Percentiles rank a stretch among this genome's conserved stretches.
Conservation (phyloP, 2,329 filamentous ascomycete species). For the Microsporum canis region DNA sequence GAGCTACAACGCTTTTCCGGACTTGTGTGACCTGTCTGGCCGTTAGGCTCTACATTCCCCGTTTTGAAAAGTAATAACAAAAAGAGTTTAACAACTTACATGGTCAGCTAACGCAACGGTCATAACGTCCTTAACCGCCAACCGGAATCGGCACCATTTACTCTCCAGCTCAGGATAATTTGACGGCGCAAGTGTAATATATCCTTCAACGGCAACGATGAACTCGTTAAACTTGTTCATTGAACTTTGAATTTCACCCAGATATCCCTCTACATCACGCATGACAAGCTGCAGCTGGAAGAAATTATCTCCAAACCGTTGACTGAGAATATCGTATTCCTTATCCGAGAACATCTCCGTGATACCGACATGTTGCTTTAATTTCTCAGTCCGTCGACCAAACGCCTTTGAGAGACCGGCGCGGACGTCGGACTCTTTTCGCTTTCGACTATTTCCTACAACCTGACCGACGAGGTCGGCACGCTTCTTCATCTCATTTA, state of each 20-base stretch:
- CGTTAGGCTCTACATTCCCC: conserved; percentile 3
- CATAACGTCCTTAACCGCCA: conserved; percentile 75
- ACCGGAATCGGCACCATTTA: conserved; percentile 87
- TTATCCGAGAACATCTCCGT: conserved; percentile 63
- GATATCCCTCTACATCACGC: conserved; percentile 87
- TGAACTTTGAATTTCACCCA: conserved; percentile 66
- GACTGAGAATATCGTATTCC: conserved; percentile 66
- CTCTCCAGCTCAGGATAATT: conserved; percentile 76
- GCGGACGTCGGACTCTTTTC: conserved; percentile 79
- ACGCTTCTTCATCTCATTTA: conserved; percentile 92
- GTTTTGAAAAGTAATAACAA: not conserved
- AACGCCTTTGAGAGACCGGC: conserved; percentile 81
- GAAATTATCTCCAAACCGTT: conserved; percentile 85
- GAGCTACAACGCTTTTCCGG: conserved; percentile 71
- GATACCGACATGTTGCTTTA: conserved; percentile 58
- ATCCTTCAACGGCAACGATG: conserved; percentile 68
- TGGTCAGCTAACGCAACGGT: conserved; percentile 75
- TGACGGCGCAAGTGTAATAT: conserved; percentile 59
- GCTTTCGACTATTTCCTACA: conserved; percentile 59
- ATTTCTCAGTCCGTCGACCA: conserved; percentile 75
- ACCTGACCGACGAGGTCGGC: conserved; percentile 86
- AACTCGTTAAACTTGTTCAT: conserved; percentile 73
- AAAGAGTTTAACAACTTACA: conserved; percentile 37
- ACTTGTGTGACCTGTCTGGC: conserved; percentile 48
- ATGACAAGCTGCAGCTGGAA: conserved; percentile 85